Base-by-base conservation (phyloP, 108 stramenopile species). In the Chaetoceros muelleri region DNA sequence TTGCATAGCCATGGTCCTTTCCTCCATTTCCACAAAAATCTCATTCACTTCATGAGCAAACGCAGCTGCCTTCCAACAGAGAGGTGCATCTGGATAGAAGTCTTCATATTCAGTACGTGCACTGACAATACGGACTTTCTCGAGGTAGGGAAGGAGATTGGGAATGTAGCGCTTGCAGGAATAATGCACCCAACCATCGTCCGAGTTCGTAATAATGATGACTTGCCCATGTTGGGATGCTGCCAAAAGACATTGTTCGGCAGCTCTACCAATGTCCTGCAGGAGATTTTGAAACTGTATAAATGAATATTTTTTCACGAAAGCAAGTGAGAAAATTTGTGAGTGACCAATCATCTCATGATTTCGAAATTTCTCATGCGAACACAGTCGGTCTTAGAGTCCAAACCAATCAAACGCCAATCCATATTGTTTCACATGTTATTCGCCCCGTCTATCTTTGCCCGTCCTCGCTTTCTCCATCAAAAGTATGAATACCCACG, bases 11-110 rank as follows among this genome's bases (percentile, higher is more conserved):
- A 68, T 59, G n/a, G 54, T 48, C 1, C 67, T 66, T 34, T 84
- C 81, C 30, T 81, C 80, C 40, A 79, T 40, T 22, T 57, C 19
- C 29, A 75, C 74, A 48, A 77, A 88, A 51, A 81, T 75, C 58
- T 94, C 88, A 47, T 90, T 88, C 19, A 88, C 86, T 60, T 94
- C 93, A 72, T 94, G 88, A 1, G 93, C 93, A 71, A 94, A 94
- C 28, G 93, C 93, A 18, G 93, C 93, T 17, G 93, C 88, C 60
- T 94, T 94, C 93, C 93, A 94, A 61, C 93, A 94, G 3, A 90
- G 69, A 2, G 93, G 86, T 61, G 87, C 84, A 19, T 76, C 75
- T 20, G 93, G 93, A 62, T 90, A 94, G 58, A 90, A 90, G 20
- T 73, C 68, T 64, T 94, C 93, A 53, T 88, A 94, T 5, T 75